Evolutionary conservation across 331 rosid species (phyloP).

Genomic region (Saraca asoca): DNA sequence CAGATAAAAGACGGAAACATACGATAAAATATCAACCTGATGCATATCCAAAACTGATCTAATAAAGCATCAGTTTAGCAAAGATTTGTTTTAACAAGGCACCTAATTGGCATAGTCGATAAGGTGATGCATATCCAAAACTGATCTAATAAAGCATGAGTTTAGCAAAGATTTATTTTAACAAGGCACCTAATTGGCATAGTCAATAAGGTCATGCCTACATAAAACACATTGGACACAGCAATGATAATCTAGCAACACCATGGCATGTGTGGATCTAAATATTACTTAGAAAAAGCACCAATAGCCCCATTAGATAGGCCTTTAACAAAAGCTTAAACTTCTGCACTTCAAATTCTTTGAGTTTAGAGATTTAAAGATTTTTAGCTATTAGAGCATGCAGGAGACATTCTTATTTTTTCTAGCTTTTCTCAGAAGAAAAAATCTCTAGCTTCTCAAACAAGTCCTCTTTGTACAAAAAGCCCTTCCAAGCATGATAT

Average conservation of each 20-base stretch:
- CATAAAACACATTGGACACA: conserved; percentile 2
- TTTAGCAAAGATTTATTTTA: too few species aligned
- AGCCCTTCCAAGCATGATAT: too few species aligned
- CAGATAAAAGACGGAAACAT: not conserved
- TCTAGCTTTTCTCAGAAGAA: too few species aligned
- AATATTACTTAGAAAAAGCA: conserved; percentile 9
- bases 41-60: conserved; percentile 19
- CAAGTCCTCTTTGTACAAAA: too few species aligned
- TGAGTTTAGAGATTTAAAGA: too few species aligned
- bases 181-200: not conserved
- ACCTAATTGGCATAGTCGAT: too few species aligned
- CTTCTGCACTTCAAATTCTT: too few species aligned
- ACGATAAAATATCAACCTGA: conserved; percentile 2
- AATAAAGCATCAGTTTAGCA: not conserved
- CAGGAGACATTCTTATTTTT: too few species aligned
- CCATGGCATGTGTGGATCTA: conserved; percentile 4
- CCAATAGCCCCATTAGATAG: conserved; percentile 5
- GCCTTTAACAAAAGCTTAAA: too few species aligned
- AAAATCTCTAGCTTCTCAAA: too few species aligned
- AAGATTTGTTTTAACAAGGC: too few species aligned
- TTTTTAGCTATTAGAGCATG: too few species aligned
- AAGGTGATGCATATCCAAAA: conserved; percentile 26
- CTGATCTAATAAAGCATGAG: not conserved
- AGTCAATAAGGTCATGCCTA: conserved; percentile 5
- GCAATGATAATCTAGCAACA: conserved; percentile 6